Evolutionary conservation across 1,139 yeast species (phyloP).

Genomic region (Taphrina pruni): DNA sequence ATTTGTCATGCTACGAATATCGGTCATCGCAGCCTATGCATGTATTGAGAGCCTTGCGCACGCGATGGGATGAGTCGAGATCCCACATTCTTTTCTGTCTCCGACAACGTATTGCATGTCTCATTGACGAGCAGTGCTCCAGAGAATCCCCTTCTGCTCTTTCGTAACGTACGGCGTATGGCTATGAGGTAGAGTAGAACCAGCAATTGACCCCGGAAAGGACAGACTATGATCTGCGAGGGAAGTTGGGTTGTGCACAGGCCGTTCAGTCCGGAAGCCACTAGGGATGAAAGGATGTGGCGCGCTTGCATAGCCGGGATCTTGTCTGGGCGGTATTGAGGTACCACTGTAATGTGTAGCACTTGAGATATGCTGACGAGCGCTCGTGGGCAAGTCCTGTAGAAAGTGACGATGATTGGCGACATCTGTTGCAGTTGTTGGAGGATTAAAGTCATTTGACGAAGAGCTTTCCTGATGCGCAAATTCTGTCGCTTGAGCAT

Average conservation of each 20-base stretch:
- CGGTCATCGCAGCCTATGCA: no score
- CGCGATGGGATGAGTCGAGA: no score
- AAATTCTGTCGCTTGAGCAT: neutral
- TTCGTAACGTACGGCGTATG: neutral
- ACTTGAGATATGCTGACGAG: neutral
- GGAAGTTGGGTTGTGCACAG: slow-evolving; percentile 4
- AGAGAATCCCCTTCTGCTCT: slow-evolving; percentile 4
- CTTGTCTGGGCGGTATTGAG: neutral
- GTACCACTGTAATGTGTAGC: no score
- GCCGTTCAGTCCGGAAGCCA: neutral
- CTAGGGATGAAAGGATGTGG: slow-evolving; percentile 6
- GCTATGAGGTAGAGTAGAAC: neutral
- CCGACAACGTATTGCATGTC: neutral
- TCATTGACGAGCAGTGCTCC: slow-evolving; percentile 7
- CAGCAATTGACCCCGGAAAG: neutral
- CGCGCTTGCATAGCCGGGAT: neutral
- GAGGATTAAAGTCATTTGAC: neutral
- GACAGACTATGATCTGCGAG: slow-evolving; percentile 10
- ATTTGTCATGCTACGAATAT: no score
- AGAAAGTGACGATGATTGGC: neutral
- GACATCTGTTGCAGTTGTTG: neutral
- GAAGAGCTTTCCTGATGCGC: neutral
- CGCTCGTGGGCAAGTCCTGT: neutral
- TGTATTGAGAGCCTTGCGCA: no score
- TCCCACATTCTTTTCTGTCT: no score